These are phyloP conservation scores for Thinopyrum elongatum DNA, from an alignment of 176 grass and related monocot species.

Conservation along the genomic window DNA sequence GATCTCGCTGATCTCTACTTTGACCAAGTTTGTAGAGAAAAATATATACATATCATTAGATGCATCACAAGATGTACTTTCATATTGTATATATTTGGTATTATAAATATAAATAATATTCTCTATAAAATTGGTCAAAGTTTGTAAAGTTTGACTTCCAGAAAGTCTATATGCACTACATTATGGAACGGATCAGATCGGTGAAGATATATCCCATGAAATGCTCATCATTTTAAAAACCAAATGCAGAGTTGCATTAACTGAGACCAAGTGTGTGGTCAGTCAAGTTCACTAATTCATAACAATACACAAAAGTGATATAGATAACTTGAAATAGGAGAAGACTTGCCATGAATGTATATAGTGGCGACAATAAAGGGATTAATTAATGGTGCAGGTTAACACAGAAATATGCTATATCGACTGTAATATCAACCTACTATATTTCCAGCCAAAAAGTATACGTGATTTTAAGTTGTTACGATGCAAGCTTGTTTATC, in stretches of 20 bases:
- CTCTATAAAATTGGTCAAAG: too few relatives aligned
- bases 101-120: too few relatives aligned
- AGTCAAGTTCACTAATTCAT: background rate
- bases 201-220: background rate
- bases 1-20: too few relatives aligned
- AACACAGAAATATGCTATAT: background rate
- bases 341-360: background rate
- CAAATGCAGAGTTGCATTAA: background rate
- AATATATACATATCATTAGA: too few relatives aligned
- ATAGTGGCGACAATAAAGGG: background rate
- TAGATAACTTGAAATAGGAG: background rate
- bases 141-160: too few relatives aligned
- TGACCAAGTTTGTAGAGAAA: too few relatives aligned
- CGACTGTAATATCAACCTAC: background rate
- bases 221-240: background rate
- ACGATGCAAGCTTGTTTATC: background rate
- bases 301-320: background rate
- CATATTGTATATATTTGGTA: too few relatives aligned
- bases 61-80: too few relatives aligned
- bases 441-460: background rate
- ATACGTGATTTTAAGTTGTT: background rate
- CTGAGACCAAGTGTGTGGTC: background rate
- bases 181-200: too few relatives aligned
- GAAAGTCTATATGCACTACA: too few relatives aligned
- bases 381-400: background rate